These are phyloP conservation scores for Saccharomycopsis fibuligera DNA, from an alignment of 805 yeast genomes.

Conservation along the genomic window DNA sequence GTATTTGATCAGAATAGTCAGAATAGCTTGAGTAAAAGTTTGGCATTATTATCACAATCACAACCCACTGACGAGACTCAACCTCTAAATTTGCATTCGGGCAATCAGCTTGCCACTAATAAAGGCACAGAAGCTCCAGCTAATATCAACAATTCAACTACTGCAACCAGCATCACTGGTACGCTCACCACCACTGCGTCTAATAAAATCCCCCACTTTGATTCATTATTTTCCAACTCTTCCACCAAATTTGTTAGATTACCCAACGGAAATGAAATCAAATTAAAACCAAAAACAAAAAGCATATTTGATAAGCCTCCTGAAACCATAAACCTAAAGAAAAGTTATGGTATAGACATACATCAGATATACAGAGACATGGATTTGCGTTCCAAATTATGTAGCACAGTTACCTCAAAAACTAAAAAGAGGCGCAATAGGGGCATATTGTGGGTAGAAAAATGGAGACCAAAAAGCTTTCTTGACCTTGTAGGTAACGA, in stretches of 20 bases:
- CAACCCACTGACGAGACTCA: no score
- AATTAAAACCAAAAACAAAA: conserved; percentile 12
- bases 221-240: conserved; percentile 1
- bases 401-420: not conserved
- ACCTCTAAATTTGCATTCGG: not conserved
- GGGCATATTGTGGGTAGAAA: conserved; percentile 46
- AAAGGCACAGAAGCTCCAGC: not conserved
- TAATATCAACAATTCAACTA: not conserved
- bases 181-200: not conserved
- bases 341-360: conserved; percentile 34
- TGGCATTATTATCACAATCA: no score
- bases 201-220: not conserved
- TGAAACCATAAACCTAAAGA: not conserved
- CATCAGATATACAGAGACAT: conserved; percentile 31
- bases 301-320: not conserved
- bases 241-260: conserved; percentile 9
- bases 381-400: conserved; percentile 18
- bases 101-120: not conserved
- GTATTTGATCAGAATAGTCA: not conserved
- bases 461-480: conserved; percentile 60
- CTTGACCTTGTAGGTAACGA: conserved; percentile 68
- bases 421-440: not conserved
- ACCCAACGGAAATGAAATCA: conserved; percentile 4
- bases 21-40: no score
- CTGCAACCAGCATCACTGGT: not conserved